These are phyloP conservation scores for Bothriochloa decipiens DNA, from an alignment of 176 grass and related monocot genomes.

Conservation along the genomic window DNA sequence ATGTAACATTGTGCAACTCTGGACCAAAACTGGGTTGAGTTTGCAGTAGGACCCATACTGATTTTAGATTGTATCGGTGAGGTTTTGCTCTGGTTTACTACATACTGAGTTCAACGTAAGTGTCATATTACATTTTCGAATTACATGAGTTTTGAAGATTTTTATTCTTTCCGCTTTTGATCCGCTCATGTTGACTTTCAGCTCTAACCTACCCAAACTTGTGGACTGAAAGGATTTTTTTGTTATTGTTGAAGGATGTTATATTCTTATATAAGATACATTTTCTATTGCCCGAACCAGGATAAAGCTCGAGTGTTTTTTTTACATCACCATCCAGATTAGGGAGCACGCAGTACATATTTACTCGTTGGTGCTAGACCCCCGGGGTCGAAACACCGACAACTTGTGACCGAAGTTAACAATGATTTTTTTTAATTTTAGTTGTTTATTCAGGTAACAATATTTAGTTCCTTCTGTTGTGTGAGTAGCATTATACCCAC, in stretches of 20 bases:
- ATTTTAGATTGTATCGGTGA: not conserved
- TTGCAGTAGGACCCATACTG: not conserved
- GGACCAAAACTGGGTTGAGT: not conserved
- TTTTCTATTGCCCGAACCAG: no score
- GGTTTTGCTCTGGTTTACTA: conserved; percentile 15
- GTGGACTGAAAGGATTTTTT: not conserved
- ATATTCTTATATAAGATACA: not conserved
- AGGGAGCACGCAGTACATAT: no score
- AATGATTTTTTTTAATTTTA: not conserved
- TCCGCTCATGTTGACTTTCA: not conserved
- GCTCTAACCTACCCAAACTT: not conserved
- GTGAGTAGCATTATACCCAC: not conserved
- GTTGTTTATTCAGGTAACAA: not conserved
- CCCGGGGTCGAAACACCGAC: no score
- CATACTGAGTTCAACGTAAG: not conserved
- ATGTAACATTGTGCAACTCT: conserved; percentile 16
- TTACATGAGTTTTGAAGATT: conserved; percentile 12
- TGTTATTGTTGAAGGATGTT: not conserved
- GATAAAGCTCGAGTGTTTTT: no score
- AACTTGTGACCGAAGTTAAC: not conserved
- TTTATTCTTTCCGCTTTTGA: not conserved
- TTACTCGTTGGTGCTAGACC: no score
- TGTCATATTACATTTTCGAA: not conserved
- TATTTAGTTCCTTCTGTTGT: conserved; percentile 3
- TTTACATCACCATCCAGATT: no score